Base-by-base conservation (phyloP, 2,329 filamentous ascomycete genomes). In the Beauveria scarabaeidicola region DNA sequence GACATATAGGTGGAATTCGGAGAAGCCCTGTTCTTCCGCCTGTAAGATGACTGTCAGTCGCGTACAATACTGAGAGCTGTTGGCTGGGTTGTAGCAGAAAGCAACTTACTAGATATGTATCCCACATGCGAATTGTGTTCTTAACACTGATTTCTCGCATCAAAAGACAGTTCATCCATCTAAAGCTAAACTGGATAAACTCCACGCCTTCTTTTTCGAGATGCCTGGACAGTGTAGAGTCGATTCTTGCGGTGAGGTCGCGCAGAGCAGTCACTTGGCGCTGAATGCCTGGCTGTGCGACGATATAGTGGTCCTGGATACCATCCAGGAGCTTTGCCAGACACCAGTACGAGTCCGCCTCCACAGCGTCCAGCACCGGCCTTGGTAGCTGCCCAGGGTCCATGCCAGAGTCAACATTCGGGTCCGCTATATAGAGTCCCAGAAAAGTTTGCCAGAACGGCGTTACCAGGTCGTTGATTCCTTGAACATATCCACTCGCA, bases 81-180 rank as follows among this genome's bases (percentile, higher is more conserved):
- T 46, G 25, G 32, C 13, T 15, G 11, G 5, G 5, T 4, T 15
- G 29, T 38, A 10, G 3, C 23, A 50, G 25, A 44, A n/a, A 47
- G 19, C 13, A 55, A 75, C 85, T 71, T 78, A 97, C 93, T 77
- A 99, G 83, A 76, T 99, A 99, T 27, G 94, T 99, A 74, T 99
- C 94, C 94, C 94, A 99, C 94, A 99, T 99, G 66, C 94, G 83
- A 64, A 99, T 96, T 0, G 91, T 97, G 71, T 97, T 97, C 72
- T 87, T 90, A 60, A 99, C 93, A 70, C 89, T 96, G 64, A 99
- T 89, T 75, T 99, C 94, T 64, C 94, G 84, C 94, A 99, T 99
- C 64, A 99, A 79, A 56, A 99, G 83, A 73, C 94, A 99, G 69
- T 99, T 99, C 94, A 99, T 99, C 94, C 94, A 99, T 60, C 94